These are phyloP conservation scores for Phyllosticta citriasiana DNA, from an alignment of 2,329 filamentous ascomycete genomes.

Conservation along the genomic window DNA sequence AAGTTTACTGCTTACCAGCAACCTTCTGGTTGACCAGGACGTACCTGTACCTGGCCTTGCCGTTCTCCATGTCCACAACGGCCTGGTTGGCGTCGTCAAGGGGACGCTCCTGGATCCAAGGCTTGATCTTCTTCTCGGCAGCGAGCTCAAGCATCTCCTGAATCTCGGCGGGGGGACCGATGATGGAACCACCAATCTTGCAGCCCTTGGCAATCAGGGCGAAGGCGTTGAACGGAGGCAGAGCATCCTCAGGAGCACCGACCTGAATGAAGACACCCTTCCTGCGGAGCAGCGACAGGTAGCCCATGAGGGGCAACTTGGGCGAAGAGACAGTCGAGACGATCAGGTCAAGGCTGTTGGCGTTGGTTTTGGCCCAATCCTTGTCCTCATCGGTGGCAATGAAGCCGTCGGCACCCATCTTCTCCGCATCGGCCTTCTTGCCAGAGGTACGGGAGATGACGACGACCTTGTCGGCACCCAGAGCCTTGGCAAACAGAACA, in stretches of 20 bases:
- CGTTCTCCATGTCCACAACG: slow-evolving; percentile 48
- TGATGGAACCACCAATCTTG: slow-evolving; percentile 34
- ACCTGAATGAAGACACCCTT: slow-evolving; percentile 56
- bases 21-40: slow-evolving; percentile 26
- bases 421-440: slow-evolving; percentile 51
- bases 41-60: slow-evolving; percentile 40
- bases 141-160: slow-evolving; percentile 52
- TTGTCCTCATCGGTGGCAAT: slow-evolving; percentile 49
- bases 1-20: not conserved
- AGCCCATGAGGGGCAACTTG: slow-evolving; percentile 53
- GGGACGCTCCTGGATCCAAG: slow-evolving; percentile 52
- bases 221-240: slow-evolving; percentile 47
- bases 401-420: slow-evolving; percentile 51
- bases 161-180: slow-evolving; percentile 49
- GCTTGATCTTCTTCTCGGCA: slow-evolving; percentile 47
- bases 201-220: slow-evolving; percentile 48
- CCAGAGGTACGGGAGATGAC: slow-evolving; percentile 50
- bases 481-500: slow-evolving; percentile 57
- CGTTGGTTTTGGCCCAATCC: slow-evolving; percentile 45
- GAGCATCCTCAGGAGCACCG: slow-evolving; percentile 51
- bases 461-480: slow-evolving; percentile 57
- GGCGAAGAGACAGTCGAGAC: slow-evolving; percentile 47
- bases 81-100: slow-evolving; percentile 48
- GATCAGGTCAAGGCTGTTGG: slow-evolving; percentile 44
- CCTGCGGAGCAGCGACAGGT: slow-evolving; percentile 49